Conservation (phyloP, 2,329 filamentous ascomycete species). For the Colletotrichum eleusines region DNA sequence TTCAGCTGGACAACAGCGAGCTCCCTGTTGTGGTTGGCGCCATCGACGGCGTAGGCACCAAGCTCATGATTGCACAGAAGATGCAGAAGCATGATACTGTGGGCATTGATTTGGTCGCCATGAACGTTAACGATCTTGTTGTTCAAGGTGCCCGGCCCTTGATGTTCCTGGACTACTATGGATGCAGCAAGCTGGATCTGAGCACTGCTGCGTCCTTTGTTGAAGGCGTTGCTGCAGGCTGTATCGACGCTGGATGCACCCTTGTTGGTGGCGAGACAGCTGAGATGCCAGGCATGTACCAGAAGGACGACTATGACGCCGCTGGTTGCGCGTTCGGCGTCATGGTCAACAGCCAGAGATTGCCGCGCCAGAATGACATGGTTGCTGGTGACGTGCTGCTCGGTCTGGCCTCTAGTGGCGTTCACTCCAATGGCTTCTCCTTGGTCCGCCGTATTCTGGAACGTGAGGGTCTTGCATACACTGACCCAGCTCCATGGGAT, state of each 20-base stretch:
- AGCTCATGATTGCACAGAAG: constrained; percentile 93
- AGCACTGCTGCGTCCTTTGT: constrained; percentile 86
- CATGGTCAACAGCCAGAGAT: constrained; percentile 74
- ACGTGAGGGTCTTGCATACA: constrained; percentile 77
- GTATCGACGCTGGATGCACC: constrained; percentile 85
- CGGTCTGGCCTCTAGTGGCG: constrained; percentile 85
- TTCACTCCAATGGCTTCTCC: constrained; percentile 98
- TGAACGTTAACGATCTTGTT: constrained; percentile 98
- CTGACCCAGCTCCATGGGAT: constrained; percentile 82
- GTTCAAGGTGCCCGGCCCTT: constrained; percentile 95
- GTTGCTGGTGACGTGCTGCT: constrained; percentile 84
- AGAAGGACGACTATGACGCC: constrained; percentile 90
- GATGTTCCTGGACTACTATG: constrained; percentile 98
- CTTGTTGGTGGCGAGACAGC: constrained; percentile 98
- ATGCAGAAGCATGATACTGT: constrained; percentile 94
- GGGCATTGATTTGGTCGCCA: constrained; percentile 95
- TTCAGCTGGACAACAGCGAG: constrained; percentile 59
- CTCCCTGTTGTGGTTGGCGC: constrained; percentile 86
- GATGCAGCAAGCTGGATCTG: constrained; percentile 88
- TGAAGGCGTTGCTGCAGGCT: constrained; percentile 89
- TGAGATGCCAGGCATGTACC: constrained; percentile 97
- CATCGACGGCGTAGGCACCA: constrained; percentile 96
- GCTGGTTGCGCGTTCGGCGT: constrained; percentile 91
- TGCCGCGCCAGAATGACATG: constrained; percentile 85
- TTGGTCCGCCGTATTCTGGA: constrained; percentile 93